Evolutionary conservation across 306 rosid species (phyloP).

Genomic region (Acacia crassicarpa): DNA sequence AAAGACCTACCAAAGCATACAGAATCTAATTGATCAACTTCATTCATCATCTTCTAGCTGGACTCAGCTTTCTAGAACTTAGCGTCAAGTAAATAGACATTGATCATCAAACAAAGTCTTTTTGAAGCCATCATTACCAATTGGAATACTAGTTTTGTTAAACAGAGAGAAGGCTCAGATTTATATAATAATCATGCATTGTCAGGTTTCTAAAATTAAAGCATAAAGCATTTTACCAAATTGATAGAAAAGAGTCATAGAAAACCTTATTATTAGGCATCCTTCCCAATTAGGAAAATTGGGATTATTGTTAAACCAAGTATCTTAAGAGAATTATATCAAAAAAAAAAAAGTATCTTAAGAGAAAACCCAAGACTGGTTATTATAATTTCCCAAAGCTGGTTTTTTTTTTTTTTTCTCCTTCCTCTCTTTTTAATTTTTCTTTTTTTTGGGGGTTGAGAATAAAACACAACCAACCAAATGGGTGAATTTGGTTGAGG

Average conservation of each 20-base stretch:
- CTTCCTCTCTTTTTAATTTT: neutral
- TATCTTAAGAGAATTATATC: conserved; percentile 48
- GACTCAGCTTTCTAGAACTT: conserved; percentile 57
- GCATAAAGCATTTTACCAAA: conserved; percentile 34
- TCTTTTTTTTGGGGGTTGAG: conserved; percentile 21
- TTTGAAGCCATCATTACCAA: conserved; percentile 48
- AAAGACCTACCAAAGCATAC: conserved; percentile 32
- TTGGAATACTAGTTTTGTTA: conserved; percentile 35
- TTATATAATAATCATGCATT: conserved; percentile 38
- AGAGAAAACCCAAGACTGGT: conserved; percentile 52
- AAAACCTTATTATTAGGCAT: conserved; percentile 46
- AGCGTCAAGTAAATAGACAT: conserved; percentile 55
- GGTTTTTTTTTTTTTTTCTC: neutral
- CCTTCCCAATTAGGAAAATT: conserved; percentile 64
- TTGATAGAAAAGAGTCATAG: conserved; percentile 11
- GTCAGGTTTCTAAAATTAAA: conserved; percentile 38
- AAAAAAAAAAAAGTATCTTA: conserved; percentile 35
- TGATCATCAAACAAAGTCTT: conserved; percentile 57
- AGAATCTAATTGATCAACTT: conserved; percentile 50
- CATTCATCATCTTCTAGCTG: conserved; percentile 60
- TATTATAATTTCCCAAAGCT: conserved; percentile 13
- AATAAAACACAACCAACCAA: conserved; percentile 51
- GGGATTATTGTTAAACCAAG: conserved; percentile 13
- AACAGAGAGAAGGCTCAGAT: conserved; percentile 39
- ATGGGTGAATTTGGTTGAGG: conserved; percentile 66